A percentile compares a stretch with the other conserved stretches of the same genome.
These are phyloP conservation scores for Xanthoceras sorbifolium DNA, from an alignment of 345 rosid genomes.

Conservation along the genomic window DNA sequence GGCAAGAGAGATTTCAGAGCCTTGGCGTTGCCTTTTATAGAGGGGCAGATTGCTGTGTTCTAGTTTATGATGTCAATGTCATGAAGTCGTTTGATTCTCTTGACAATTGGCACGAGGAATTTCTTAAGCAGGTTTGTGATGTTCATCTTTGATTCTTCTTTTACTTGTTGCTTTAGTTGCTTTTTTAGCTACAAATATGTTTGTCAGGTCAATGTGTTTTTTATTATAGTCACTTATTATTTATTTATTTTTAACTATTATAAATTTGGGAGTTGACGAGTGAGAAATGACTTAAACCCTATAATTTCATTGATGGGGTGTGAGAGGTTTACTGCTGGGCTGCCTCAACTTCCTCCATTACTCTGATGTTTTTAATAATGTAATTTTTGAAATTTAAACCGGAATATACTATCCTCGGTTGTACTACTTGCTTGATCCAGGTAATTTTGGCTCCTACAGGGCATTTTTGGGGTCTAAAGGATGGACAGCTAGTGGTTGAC, in stretches of 20 bases:
- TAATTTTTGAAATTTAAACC: neutral
- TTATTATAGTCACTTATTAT: no score
- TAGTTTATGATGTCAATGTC: constrained; percentile 92
- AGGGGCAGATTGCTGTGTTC: constrained; percentile 96
- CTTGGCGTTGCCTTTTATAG: constrained; percentile 97
- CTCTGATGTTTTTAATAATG: no score
- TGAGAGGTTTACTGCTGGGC: no score
- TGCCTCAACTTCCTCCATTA: no score
- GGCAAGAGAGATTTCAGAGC: constrained; percentile 96
- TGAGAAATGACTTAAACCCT: no score
- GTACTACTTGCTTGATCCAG: neutral
- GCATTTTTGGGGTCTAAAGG: neutral
- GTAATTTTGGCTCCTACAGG: neutral
- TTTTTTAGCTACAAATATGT: neutral
- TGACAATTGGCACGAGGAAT: constrained; percentile 96
- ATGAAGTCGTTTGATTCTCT: constrained; percentile 86
- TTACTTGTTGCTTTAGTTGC: neutral
- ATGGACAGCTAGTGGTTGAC: neutral
- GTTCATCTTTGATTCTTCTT: neutral
- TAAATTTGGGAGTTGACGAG: no score
- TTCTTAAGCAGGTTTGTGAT: constrained; percentile 84
- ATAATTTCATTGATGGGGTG: no score
- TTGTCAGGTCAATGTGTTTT: neutral
- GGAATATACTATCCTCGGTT: neutral
- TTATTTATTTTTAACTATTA: no score